phyloP scores from a whole-genome alignment of 2,329 filamentous ascomycete genomes.

The Calonectria hongkongensis region DNA sequence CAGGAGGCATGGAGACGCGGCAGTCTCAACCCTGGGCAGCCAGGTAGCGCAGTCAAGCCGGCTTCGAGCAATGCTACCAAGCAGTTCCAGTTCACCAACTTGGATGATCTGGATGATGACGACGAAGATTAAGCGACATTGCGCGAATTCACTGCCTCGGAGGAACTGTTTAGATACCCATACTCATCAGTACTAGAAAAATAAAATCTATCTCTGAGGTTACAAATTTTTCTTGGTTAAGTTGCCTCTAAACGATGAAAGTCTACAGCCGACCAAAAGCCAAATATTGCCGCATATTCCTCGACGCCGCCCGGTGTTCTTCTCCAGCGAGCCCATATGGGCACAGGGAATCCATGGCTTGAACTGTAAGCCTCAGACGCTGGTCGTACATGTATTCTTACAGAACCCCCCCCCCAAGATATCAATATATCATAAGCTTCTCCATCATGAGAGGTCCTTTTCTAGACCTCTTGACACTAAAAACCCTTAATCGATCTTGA shows the following conservation, averaged over 20 bases:
- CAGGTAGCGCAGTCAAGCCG: slow-evolving; percentile 51
- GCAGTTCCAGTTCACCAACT: slow-evolving; percentile 74
- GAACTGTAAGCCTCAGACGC: slow-evolving; percentile 49
- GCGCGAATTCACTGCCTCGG: background rate
- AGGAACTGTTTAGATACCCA: slow-evolving; percentile 14
- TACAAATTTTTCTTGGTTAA: slow-evolving; percentile 28
- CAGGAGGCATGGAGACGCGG: slow-evolving; percentile 64
- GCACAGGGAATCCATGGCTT: slow-evolving; percentile 33
- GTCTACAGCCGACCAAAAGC: slow-evolving; percentile 37
- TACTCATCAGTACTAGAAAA: slow-evolving; percentile 10
- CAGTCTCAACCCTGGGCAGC: slow-evolving; percentile 54
- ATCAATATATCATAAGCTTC: slow-evolving; percentile 46
- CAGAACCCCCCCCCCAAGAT: slow-evolving; percentile 47
- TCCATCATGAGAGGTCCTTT: slow-evolving; percentile 40
- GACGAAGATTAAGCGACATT: slow-evolving; percentile 58
- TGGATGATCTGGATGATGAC: slow-evolving; percentile 72
- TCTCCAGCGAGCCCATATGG: slow-evolving; percentile 41
- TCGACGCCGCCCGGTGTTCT: slow-evolving; percentile 40
- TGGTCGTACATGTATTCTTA: slow-evolving; percentile 59
- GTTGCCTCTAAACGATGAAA: slow-evolving; percentile 38
- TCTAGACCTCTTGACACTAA: slow-evolving; percentile 22
- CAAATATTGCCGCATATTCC: slow-evolving; percentile 33
- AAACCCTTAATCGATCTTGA: slow-evolving; percentile 89
- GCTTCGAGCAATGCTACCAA: slow-evolving; percentile 63
- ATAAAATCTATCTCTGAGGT: slow-evolving; percentile 1